Conservation (phyloP, 225 moss, liverwort and hornwort genomes). For the Pseudoscleropodium purum region DNA sequence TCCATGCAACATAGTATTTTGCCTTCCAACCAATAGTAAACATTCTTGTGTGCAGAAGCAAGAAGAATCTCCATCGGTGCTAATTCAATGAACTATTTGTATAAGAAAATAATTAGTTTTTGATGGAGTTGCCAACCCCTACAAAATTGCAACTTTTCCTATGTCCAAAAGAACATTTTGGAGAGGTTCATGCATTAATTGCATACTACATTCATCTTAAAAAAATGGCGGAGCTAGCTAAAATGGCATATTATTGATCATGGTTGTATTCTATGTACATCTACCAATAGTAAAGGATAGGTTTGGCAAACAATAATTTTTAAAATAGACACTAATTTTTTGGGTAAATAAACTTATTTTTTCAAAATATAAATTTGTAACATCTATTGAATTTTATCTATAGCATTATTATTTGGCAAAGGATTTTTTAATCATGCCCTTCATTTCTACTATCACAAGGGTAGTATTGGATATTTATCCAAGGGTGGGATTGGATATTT, state of each 20-base stretch:
- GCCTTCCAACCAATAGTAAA: not conserved
- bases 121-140: fast-evolving
- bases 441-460: fast-evolving
- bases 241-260: not conserved
- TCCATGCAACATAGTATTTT: not conserved
- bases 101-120: too few relatives aligned
- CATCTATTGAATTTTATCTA: not conserved
- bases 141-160: not conserved
- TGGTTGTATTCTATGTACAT: not conserved
- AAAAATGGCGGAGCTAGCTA: not conserved
- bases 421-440: not conserved
- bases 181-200: not conserved
- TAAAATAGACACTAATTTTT: not conserved
- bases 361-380: not conserved
- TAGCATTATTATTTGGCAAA: fast-evolving
- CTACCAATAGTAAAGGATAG: not conserved
- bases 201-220: not conserved
- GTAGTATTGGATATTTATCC: not conserved
- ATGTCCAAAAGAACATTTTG: not conserved
- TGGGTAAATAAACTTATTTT: too few relatives aligned
- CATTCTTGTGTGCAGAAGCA: not conserved
- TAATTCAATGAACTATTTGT: not conserved
- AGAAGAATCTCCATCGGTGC: not conserved
- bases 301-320: fast-evolving
- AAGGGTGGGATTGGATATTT: too few relatives aligned